These are phyloP conservation scores for Cajanus cajan DNA, from an alignment of 306 rosid genomes.

Conservation along the genomic window DNA sequence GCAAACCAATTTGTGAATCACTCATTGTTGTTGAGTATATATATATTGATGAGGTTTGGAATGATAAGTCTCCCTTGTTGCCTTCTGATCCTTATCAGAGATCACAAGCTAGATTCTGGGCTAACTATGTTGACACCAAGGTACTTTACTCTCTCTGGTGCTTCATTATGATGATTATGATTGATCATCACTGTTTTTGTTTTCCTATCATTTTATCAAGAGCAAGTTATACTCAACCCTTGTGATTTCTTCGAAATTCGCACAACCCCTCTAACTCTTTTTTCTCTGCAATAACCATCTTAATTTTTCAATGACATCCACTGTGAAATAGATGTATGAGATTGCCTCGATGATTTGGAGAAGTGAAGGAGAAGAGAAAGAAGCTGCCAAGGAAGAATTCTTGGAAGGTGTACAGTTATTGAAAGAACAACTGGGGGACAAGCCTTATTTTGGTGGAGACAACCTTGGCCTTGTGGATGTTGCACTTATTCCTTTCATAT, in stretches of 20 bases:
- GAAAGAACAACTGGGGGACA: slow-evolving; percentile 29
- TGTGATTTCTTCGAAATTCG: too few species aligned
- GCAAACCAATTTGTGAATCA: slow-evolving; percentile 41
- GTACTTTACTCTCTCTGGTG: neutral
- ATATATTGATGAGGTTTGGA: slow-evolving; percentile 43
- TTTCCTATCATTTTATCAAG: neutral
- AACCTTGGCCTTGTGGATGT: slow-evolving; percentile 48
- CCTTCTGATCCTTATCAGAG: slow-evolving; percentile 38
- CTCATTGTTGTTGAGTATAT: slow-evolving; percentile 28
- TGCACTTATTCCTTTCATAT: slow-evolving; percentile 33
- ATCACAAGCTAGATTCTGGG: slow-evolving; percentile 34
- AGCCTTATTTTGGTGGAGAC: slow-evolving; percentile 42
- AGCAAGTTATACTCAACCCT: neutral
- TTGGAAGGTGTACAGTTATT: slow-evolving; percentile 18
- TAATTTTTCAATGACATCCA: too few species aligned
- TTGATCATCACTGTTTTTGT: neutral
- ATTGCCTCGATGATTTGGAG: neutral
- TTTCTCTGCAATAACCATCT: too few species aligned
- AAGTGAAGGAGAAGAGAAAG: slow-evolving; percentile 38
- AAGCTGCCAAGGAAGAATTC: slow-evolving; percentile 33
- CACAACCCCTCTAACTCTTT: too few species aligned
- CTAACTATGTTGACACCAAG: slow-evolving; percentile 32
- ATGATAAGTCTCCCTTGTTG: neutral
- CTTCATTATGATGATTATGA: neutral
- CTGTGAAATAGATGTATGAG: slow-evolving; percentile 24